phyloP scores from a whole-genome alignment of 2,329 filamentous ascomycete species.

The Cercospora janseana region DNA sequence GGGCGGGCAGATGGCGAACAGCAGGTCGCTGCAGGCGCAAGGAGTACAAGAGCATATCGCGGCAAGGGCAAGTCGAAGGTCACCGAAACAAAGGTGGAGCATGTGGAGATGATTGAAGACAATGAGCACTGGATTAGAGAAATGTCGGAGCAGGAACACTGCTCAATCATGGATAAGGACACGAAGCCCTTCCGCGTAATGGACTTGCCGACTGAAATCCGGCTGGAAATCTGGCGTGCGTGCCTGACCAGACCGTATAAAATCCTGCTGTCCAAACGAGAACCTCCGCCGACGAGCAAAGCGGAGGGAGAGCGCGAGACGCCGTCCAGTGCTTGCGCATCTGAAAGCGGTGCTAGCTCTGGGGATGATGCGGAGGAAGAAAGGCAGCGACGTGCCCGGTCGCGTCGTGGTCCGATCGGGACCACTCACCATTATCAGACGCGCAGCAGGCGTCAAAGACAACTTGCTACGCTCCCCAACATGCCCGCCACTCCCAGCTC shows the following conservation, averaged over 20 bases:
- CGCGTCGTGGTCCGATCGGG: neutral
- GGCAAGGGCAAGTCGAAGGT: conserved; percentile 20
- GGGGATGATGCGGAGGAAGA: conserved; percentile 8
- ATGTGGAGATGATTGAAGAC: conserved; percentile 9
- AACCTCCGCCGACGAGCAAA: conserved; percentile 16
- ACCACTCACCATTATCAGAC: neutral
- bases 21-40: neutral
- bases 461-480: neutral
- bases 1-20: conserved; percentile 15
- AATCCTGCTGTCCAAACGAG: conserved; percentile 33
- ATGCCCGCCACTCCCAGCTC: neutral
- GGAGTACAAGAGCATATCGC: neutral
- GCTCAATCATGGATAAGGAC: conserved; percentile 28
- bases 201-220: conserved; percentile 48
- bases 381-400: neutral
- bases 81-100: neutral
- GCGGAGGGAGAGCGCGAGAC: conserved; percentile 5
- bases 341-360: neutral
- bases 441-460: neutral
- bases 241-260: conserved; percentile 37
- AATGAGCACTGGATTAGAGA: neutral
- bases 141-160: conserved; percentile 11
- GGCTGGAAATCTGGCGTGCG: conserved; percentile 46
- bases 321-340: neutral
- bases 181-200: conserved; percentile 40